Base-by-base conservation (phyloP, 2,329 filamentous ascomycete genomes). In the Colletotrichum cuscutae region DNA sequence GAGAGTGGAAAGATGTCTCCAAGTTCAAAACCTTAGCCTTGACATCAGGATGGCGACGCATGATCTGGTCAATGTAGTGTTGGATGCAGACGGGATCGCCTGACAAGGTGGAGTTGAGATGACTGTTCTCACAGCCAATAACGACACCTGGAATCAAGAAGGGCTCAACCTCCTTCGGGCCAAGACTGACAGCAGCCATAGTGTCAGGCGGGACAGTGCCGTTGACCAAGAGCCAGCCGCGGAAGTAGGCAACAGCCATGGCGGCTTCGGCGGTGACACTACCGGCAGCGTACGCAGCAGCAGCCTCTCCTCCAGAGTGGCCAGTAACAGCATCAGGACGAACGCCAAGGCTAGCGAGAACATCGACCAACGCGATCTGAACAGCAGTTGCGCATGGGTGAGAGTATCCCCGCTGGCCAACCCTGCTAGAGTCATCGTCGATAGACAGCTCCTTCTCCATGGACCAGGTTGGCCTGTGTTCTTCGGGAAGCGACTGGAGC, bases 241-340 rank as follows among this genome's bases (percentile, higher is more conserved):
- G 81, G 58, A 82, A 81, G 69, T 82, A 86, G 0, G 84, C 83
- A 0, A 80, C 75, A 2, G 76, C 77, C 61, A 86, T 82, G 8
- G 85, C 84, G 5, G 81, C 80, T 19, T 78, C 71, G 1, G 79
- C 75, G 0, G 81, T 78, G 4, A 87, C 70, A 1, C 76, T 71
- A 1, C 84, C 83, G 0, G 81, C 78, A 0, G 84, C 82, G 59
- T 86, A 86, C 0, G 85, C 84, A 1, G 84, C 85, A 0, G 81
- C 84, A 42, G 86, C 84, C 71, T 87, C 85, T 1, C 85, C 85
- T 2, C 77, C 80, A 0, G 82, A 85, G 69, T 87, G 85, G 0
- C 85, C 85, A 4, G 85, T 79, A 0, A 84, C 81, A 1, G 78
- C 80, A 7, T 75, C 32, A 0, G 83, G 81, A 1, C 56, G 62